Evolutionary conservation across 331 rosid species (phyloP).

Genomic region (Arachis monticola): DNA sequence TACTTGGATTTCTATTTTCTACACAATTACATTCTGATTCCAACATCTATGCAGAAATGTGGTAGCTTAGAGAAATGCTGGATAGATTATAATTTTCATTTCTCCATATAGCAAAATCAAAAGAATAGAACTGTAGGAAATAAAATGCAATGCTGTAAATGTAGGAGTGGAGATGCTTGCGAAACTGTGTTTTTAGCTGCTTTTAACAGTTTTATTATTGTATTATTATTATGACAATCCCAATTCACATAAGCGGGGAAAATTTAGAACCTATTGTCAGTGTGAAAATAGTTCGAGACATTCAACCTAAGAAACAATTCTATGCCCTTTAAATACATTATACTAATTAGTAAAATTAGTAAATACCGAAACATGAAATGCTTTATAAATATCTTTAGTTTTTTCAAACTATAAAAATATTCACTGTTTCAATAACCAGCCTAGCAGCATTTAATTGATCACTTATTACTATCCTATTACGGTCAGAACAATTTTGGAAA

Average conservation of each 20-base stretch:
- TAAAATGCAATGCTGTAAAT: not conserved
- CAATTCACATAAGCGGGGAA: not conserved
- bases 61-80: not conserved
- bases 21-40: not conserved
- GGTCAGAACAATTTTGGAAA: not conserved
- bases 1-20: not conserved
- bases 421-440: not conserved
- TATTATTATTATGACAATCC: not conserved
- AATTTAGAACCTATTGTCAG: not conserved
- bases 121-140: not conserved
- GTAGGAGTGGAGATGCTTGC: not conserved
- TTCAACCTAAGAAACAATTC: no score
- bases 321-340: no score
- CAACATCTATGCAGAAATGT: not conserved
- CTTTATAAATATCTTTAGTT: no score
- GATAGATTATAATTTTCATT: not conserved
- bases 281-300: conserved; percentile 24
- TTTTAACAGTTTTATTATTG: not conserved
- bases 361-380: no score
- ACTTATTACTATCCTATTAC: conserved; percentile 13
- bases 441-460: conserved; percentile 15
- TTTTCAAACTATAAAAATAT: not conserved
- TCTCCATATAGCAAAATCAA: not conserved
- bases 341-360: no score
- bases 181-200: not conserved